These are phyloP conservation scores for Termitomyces sp. DNA, from an alignment of 768 basidiomycete genomes.

Conservation along the genomic window DNA sequence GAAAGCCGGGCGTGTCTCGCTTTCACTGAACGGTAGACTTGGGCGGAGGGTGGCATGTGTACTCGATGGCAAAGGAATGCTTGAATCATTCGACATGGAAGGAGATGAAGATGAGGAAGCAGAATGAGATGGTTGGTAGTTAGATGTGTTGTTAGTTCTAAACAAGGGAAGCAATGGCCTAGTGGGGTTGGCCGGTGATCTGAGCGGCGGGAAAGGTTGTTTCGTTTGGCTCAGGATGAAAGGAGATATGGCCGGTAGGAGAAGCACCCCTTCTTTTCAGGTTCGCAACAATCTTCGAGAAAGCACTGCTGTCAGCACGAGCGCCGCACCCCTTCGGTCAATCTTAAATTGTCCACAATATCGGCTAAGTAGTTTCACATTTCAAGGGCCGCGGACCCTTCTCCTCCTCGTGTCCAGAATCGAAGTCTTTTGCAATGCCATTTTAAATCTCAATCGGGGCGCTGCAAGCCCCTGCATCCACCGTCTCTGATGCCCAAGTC, in stretches of 20 bases:
- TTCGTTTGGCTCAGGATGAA: constrained; percentile 25
- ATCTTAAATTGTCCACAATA: constrained; percentile 50
- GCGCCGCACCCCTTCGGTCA: constrained; percentile 45
- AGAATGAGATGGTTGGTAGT: constrained; percentile 23
- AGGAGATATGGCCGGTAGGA: constrained; percentile 33
- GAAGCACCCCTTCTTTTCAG: constrained; percentile 5
- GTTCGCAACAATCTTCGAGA: constrained; percentile 38
- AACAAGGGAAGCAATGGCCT: constrained; percentile 15
- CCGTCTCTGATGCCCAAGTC: constrained; percentile 41
- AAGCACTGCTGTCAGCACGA: constrained; percentile 39
- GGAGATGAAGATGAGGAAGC: constrained; percentile 52
- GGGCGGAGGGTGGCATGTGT: constrained; percentile 78
- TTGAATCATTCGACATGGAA: constrained; percentile 81
- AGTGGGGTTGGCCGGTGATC: constrained; percentile 21
- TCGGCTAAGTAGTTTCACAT: constrained; percentile 40
- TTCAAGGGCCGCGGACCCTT: constrained; percentile 53
- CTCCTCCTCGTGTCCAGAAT: constrained; percentile 64
- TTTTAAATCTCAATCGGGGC: constrained; percentile 45
- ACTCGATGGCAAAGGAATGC: constrained; percentile 56
- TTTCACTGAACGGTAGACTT: constrained; percentile 72
- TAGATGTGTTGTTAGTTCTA: neutral
- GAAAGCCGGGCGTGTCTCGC: constrained; percentile 44
- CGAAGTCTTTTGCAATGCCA: constrained; percentile 61
- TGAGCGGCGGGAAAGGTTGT: constrained; percentile 27
- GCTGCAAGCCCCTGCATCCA: constrained; percentile 18